Evolutionary conservation across 768 basidiomycete species (phyloP), one percentile per base, ranked within the genome.

Genomic region (Suillus sp.): DNA sequence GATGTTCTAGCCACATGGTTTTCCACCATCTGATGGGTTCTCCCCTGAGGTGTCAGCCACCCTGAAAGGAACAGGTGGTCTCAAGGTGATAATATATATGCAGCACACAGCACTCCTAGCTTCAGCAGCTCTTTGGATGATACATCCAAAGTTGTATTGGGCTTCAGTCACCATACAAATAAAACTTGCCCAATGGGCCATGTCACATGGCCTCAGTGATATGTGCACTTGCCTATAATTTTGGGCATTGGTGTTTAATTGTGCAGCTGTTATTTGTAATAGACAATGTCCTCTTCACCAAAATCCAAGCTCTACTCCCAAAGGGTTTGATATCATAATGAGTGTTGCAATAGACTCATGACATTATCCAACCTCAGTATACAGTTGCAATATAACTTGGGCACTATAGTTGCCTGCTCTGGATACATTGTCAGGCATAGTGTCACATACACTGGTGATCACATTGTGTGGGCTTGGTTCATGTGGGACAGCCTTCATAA

Each of bases 81-180:
- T 6, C 1, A 3, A 0, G 0, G 14, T 48, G 0, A 48, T 48
- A 16, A 25, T 14, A 27, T 48, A 25, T 14, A 50, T 50, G 48
- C 48, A 50, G 25, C 16, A 1, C 2, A 1, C 10, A 2, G 48
- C 48, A 8, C 48, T 48, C 2, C 25, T 48, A 14, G 6, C 47
- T 4, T 35, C 9, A 11, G 9, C 35, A 9, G 42, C 42, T 20
- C 42, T 20, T 20, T 0, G 8, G 18, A 7, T 42, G 40, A 42
- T 42, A 18, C 40, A 42, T 42, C 42, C 42, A 20, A 1, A 43
- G 42, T 20, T 43, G 3, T 43, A 43, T 43, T n/a, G 20, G 42
- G 18, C 20, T 1, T 43, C 20, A 0, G 20, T 43, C 3, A 43
- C 1, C 20, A 43, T 3, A 0, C 42, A 43, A 0, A 43, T n/a